These are phyloP conservation scores for Onygenales sp. DNA, from an alignment of 2,329 filamentous ascomycete species.

Conservation along the genomic window DNA sequence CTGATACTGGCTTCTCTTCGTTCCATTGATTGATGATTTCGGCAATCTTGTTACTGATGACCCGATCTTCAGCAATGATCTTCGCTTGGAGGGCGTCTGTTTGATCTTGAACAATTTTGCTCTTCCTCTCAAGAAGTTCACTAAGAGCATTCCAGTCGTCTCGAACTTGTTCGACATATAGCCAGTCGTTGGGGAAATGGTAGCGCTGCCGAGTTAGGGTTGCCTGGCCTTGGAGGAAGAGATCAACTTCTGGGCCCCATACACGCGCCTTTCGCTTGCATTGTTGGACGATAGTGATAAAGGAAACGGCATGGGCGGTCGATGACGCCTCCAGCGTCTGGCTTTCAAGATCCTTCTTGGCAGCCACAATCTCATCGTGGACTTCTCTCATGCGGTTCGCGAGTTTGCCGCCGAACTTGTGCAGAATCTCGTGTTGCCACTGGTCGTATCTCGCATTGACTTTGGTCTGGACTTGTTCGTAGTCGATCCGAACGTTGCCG, in stretches of 20 bases:
- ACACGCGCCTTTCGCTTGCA: constrained; percentile 88
- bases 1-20: constrained; percentile 92
- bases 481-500: constrained; percentile 90
- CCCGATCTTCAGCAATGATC: constrained; percentile 85
- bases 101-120: constrained; percentile 92
- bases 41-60: constrained; percentile 77
- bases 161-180: constrained; percentile 91
- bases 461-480: constrained; percentile 96
- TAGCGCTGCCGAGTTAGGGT: constrained; percentile 86
- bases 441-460: constrained; percentile 99
- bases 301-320: constrained; percentile 92
- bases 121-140: constrained; percentile 83
- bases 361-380: constrained; percentile 82
- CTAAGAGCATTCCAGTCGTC: constrained; percentile 91
- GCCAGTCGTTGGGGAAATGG: constrained; percentile 87
- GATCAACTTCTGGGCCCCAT: constrained; percentile 93
- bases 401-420: constrained; percentile 84
- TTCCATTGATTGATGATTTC: constrained; percentile 86
- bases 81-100: constrained; percentile 91
- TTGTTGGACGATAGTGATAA: constrained; percentile 95
- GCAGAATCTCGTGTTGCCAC: constrained; percentile 95
- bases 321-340: constrained; percentile 90
- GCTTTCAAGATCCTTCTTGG: constrained; percentile 78
- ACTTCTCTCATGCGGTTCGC: constrained; percentile 87
- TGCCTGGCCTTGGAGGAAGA: constrained; percentile 91